phyloP scores from a whole-genome alignment of 73 alveolate genomes.

The Diophrys sp. region DNA sequence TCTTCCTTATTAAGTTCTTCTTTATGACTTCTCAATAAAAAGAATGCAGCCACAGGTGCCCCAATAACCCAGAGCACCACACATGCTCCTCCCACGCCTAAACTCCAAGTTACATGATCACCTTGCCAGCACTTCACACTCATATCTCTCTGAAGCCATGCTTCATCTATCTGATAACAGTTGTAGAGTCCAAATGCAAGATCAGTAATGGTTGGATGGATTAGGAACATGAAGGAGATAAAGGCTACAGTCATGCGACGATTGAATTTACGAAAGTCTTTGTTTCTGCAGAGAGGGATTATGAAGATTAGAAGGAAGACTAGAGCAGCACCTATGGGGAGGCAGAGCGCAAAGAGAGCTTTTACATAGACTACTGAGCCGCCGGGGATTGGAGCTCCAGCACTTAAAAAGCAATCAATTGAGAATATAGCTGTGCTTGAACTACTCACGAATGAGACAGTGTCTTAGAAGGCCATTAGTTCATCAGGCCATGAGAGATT shows the following conservation, averaged over 20 bases:
- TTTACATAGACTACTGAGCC: too few species aligned
- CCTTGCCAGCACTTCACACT: slow-evolving; percentile 55
- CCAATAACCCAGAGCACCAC: slow-evolving; percentile 55
- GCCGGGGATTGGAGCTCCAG: too few species aligned
- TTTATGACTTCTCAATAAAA: slow-evolving; percentile 9
- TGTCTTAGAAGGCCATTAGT: slow-evolving; percentile 7
- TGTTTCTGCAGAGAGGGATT: too few species aligned
- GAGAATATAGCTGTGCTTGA: too few species aligned
- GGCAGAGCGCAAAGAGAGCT: too few species aligned
- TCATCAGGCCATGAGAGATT: slow-evolving; percentile 17
- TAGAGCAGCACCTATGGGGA: too few species aligned
- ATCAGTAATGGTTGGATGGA: slow-evolving; percentile 11
- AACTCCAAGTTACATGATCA: slow-evolving; percentile 25
- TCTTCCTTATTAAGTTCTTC: slow-evolving; percentile 12
- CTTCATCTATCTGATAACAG: slow-evolving; percentile 10
- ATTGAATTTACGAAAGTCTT: background rate
- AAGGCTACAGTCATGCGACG: slow-evolving; percentile 2
- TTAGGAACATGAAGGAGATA: slow-evolving; percentile 5
- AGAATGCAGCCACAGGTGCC: slow-evolving; percentile 25
- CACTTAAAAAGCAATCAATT: too few species aligned
- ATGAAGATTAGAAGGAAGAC: too few species aligned
- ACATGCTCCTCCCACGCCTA: slow-evolving; percentile 39
- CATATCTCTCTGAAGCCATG: too few species aligned
- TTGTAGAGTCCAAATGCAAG: background rate
- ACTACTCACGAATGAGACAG: slow-evolving; percentile 21